These are phyloP conservation scores for Rhizopus delemar DNA, from an alignment of 371 early-diverging fungal genomes.

Conservation along the genomic window DNA sequence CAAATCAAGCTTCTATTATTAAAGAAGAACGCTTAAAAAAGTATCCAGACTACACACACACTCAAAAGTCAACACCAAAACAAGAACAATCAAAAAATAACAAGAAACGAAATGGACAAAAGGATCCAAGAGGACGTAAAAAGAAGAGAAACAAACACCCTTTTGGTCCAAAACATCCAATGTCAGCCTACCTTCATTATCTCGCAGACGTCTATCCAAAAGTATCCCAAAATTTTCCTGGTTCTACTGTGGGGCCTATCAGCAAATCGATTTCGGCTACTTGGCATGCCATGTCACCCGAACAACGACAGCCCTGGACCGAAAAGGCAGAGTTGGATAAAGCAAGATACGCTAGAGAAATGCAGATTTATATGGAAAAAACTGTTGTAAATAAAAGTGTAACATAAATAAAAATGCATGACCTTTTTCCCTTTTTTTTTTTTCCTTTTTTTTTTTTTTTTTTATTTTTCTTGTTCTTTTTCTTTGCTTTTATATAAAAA, in stretches of 20 bases:
- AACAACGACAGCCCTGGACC: conserved; percentile 64
- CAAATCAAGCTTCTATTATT: conserved; percentile 48
- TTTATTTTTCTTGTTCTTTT: conserved; percentile 1
- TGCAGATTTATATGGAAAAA: conserved; percentile 54
- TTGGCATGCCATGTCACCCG: conserved; percentile 68
- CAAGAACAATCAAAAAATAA: conserved; percentile 11
- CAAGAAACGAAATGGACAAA: conserved; percentile 31
- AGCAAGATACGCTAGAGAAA: conserved; percentile 74
- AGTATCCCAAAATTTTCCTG: conserved; percentile 41
- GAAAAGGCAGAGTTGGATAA: conserved; percentile 72
- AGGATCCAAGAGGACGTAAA: conserved; percentile 57
- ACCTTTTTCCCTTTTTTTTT: conserved; percentile 11
- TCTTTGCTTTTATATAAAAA: not conserved
- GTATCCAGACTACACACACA: conserved; percentile 64
- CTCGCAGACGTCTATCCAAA: conserved; percentile 48
- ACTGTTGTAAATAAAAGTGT: conserved; percentile 1
- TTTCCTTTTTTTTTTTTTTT: conserved; percentile 12
- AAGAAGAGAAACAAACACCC: conserved; percentile 72
- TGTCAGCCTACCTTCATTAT: conserved; percentile 77
- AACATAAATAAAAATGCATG: conserved; percentile 4
- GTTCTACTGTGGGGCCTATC: conserved; percentile 72
- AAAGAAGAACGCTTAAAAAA: conserved; percentile 57
- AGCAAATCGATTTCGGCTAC: conserved; percentile 65
- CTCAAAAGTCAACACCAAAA: conserved; percentile 34
- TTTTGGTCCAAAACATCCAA: conserved; percentile 78